Evolutionary conservation across 148 eudicot species (phyloP).

Genomic region (Rhododendron kiyosumense): DNA sequence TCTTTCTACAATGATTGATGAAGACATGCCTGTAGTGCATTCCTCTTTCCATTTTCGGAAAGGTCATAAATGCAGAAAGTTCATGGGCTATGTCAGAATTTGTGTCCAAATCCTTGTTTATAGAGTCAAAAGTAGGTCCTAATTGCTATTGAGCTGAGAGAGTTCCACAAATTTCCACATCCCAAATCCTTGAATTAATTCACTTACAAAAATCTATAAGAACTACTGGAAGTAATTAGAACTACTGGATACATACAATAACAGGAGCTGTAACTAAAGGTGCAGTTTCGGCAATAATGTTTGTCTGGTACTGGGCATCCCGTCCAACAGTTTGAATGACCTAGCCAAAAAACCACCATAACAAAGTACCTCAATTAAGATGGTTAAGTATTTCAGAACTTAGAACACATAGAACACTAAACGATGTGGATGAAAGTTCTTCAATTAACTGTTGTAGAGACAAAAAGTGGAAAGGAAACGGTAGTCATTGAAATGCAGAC

Average conservation of each 20-base stretch:
- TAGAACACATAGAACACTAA: not conserved
- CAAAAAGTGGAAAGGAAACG: not conserved
- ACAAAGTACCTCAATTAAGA: not conserved
- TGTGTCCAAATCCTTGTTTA: not conserved
- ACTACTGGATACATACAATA: slow-evolving; percentile 45
- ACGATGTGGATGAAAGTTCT: not conserved
- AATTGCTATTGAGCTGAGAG: not conserved
- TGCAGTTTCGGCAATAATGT: slow-evolving; percentile 52
- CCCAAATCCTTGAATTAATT: not conserved
- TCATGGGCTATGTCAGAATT: not conserved
- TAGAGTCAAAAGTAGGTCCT: slow-evolving; percentile 2
- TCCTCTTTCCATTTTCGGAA: not conserved
- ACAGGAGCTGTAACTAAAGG: slow-evolving; percentile 76
- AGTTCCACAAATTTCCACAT: not conserved
- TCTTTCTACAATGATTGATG: not conserved
- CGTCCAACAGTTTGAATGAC: slow-evolving; percentile 84
- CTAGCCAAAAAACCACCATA: slow-evolving; percentile 31
- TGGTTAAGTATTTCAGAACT: not conserved
- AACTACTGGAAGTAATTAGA: not conserved
- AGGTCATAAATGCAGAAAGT: not conserved
- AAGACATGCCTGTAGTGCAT: not conserved
- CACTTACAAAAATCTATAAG: not conserved
- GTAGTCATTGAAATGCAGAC: not conserved
- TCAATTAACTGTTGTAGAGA: not conserved
- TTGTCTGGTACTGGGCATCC: slow-evolving; percentile 55